These are phyloP conservation scores for Gossypium gossypioides DNA, from an alignment of 441 rosid genomes.

Conservation along the genomic window DNA sequence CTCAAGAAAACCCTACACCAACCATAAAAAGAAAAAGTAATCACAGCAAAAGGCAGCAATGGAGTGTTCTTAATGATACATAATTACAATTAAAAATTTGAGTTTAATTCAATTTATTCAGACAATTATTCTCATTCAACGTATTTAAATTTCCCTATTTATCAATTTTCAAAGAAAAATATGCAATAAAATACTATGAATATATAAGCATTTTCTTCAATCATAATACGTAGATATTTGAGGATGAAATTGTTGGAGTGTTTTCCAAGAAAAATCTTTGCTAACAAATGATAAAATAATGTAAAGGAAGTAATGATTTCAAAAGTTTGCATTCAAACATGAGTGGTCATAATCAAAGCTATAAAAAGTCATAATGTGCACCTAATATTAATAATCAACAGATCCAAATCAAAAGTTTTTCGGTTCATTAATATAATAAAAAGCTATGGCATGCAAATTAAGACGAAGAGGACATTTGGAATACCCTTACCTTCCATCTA, in stretches of 20 bases:
- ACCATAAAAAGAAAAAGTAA: neutral
- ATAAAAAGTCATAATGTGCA: neutral
- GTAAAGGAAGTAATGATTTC: neutral
- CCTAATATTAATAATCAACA: neutral
- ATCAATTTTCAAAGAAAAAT: no score
- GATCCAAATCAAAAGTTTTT: constrained; percentile 6
- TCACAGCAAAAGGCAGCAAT: neutral
- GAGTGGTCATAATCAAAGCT: neutral
- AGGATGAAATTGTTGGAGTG: neutral
- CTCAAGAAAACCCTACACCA: neutral
- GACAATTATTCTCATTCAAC: no score
- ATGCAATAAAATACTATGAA: neutral
- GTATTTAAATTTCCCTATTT: no score
- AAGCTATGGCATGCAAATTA: neutral
- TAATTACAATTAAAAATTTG: neutral
- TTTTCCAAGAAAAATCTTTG: neutral
- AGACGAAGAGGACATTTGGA: constrained; percentile 6
- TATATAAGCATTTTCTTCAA: neutral
- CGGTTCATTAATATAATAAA: neutral
- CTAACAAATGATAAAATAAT: neutral
- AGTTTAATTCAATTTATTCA: neutral
- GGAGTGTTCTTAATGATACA: neutral
- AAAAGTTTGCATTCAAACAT: neutral
- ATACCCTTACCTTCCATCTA: constrained; percentile 35
- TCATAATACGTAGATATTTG: neutral